Evolutionary conservation across 163 green algal genomes (phyloP), one percentile per base, ranked within the genome.

Genomic region (Smithsoniella earleae): DNA sequence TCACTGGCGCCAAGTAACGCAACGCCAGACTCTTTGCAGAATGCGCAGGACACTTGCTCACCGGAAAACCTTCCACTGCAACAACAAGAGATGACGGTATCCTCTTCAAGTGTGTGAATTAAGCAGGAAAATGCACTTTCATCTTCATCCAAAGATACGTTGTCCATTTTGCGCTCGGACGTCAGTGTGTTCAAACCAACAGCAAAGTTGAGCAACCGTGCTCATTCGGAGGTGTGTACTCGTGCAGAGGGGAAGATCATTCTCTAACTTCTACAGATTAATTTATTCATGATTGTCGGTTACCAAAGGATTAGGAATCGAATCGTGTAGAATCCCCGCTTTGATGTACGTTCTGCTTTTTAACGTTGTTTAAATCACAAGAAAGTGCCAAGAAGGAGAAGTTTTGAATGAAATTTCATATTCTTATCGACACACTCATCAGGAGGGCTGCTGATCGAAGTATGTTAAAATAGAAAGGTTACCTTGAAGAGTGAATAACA

Each of bases 31-130:
- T 69, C 30, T 33, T 69, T 30, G 31, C 30, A 30, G 25, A 69
- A 38, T 25, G 58, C 58, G 25, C 58, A 69, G n/a, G n/a, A 69
- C 16, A 34, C 58, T 16, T 69, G 3, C 18, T 18, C 25, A 34
- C 16, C 6, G 8, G 25, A 3, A 13, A 69, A 69, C 34, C 25
- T 33, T 5, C 58, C 58, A 1, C 8, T 6, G 25, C 58, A 69
- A 13, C n/a, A 69, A 13, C 27, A n/a, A 1, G 58, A 69, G 22
- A 40, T 13, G 13, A 34, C 58, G 28, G 58, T 69, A n/a, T 30
- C 30, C 28, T 30, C 20, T 34, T 69, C 58, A 30, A 30, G 43
- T 10, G 58, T 43, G 58, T 69, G 58, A 45, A 69, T 34, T n/a
- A 69, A 38, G 20, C 34, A 69, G 58, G 31, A 25, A 13, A 13